Percentiles rank a stretch among this genome's conserved stretches.
These are phyloP conservation scores for Terana coerulea DNA, from an alignment of 768 basidiomycete genomes.

Conservation along the genomic window DNA sequence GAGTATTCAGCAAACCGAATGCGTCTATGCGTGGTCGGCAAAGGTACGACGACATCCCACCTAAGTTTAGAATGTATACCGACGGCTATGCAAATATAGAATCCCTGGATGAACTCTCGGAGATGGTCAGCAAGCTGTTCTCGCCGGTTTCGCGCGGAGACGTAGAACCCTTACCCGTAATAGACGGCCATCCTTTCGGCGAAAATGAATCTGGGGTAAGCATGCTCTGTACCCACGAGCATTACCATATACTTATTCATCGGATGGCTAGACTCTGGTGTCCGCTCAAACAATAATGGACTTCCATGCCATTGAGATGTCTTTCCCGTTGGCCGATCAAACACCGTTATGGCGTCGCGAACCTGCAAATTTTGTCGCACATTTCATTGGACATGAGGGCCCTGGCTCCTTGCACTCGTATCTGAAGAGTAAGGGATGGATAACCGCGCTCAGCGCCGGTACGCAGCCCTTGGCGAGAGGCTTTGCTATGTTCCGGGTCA, in stretches of 20 bases:
- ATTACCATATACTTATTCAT: background rate
- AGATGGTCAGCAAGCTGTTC: slow-evolving; percentile 61
- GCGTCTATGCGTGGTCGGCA: slow-evolving; percentile 75
- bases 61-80: background rate
- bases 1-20: slow-evolving; percentile 84
- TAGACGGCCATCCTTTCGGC: slow-evolving; percentile 75
- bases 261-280: slow-evolving; percentile 58
- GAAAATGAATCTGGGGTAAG: slow-evolving; percentile 66
- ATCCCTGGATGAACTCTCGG: slow-evolving; percentile 67
- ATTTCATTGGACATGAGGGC: slow-evolving; percentile 90
- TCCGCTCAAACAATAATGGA: slow-evolving; percentile 88
- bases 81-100: slow-evolving; percentile 45
- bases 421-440: slow-evolving; percentile 87
- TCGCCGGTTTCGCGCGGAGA: slow-evolving; percentile 68
- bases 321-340: slow-evolving; percentile 75
- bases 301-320: slow-evolving; percentile 78
- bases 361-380: slow-evolving; percentile 70
- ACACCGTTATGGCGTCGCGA: slow-evolving; percentile 72
- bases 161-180: slow-evolving; percentile 54
- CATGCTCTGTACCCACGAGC: slow-evolving; percentile 17
- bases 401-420: slow-evolving; percentile 89
- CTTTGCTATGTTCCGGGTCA: slow-evolving; percentile 88
- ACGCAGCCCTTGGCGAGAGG: slow-evolving; percentile 72
- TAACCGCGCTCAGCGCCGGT: slow-evolving; percentile 68
- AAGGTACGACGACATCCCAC: slow-evolving; percentile 17